phyloP scores from a whole-genome alignment of 352 stramenopile genomes.

The Globisporangium orthogonon region DNA sequence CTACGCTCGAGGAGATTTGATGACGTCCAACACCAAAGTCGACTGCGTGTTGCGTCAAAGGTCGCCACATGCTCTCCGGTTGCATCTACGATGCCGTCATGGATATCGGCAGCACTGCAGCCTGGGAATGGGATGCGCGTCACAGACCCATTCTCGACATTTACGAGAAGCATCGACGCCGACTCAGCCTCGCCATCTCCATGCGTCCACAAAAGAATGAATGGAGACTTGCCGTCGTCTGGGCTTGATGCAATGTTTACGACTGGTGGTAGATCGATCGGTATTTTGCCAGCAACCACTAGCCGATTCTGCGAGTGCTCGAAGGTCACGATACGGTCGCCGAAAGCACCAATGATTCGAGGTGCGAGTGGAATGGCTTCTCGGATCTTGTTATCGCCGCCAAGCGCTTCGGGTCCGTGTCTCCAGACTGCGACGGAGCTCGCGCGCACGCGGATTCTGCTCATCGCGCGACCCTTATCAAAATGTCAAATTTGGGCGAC shows the following conservation, averaged over 20 bases:
- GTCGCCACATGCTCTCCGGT: constrained; percentile 1
- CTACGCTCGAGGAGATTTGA: not conserved
- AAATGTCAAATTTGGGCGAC: no score
- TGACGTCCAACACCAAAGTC: constrained; percentile 2
- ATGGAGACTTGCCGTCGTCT: not conserved
- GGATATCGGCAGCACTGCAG: not conserved
- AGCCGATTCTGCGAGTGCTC: not conserved
- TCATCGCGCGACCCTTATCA: no score
- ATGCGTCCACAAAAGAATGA: constrained; percentile 6
- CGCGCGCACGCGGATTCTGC: not conserved
- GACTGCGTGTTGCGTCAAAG: not conserved
- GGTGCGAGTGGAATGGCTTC: not conserved
- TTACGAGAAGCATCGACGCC: not conserved
- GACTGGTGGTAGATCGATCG: not conserved
- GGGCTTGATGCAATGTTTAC: not conserved
- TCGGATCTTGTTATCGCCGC: not conserved
- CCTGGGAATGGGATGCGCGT: not conserved
- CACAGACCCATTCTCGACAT: not conserved
- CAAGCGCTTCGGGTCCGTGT: not conserved
- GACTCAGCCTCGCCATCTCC: not conserved
- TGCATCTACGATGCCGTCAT: constrained; percentile 1
- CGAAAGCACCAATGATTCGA: constrained; percentile 3
- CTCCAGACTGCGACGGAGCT: not conserved
- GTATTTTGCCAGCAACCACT: not conserved
- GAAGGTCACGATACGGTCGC: not conserved